Conservation (phyloP, 129 eudicot species). For the Chrysanthemum makinoi region DNA sequence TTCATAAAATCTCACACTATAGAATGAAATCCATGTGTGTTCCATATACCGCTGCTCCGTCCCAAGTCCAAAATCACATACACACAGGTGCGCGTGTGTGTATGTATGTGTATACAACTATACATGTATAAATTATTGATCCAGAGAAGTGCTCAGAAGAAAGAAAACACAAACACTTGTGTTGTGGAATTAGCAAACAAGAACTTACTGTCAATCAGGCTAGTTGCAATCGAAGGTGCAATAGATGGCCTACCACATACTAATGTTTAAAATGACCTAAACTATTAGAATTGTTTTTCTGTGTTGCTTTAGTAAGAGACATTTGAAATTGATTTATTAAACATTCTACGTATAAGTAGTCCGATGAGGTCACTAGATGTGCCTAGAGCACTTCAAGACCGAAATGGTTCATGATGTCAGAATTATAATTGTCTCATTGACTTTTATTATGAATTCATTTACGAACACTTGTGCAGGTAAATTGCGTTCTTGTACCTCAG, state of each 20-base stretch:
- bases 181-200: conserved; percentile 22
- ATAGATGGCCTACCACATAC: conserved; percentile 32
- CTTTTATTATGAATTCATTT: no score
- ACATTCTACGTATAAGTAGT: background rate
- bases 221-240: conserved; percentile 19
- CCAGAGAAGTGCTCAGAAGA: no score
- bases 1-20: no score
- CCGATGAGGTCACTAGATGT: conserved; percentile 1
- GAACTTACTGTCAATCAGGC: conserved; percentile 17
- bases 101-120: background rate
- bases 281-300: conserved; percentile 16
- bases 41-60: no score
- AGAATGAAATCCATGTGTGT: background rate
- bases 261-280: conserved; percentile 6
- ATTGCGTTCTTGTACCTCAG: no score
- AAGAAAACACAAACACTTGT: conserved; percentile 14
- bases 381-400: conserved; percentile 1
- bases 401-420: conserved; percentile 25
- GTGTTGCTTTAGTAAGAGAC: conserved; percentile 12
- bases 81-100: background rate
- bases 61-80: background rate
- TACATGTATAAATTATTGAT: no score
- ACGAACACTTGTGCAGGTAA: no score
- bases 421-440: background rate
- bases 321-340: conserved; percentile 16